phyloP scores from a whole-genome alignment of 1,139 yeast species.

The Taphrina pruni region DNA sequence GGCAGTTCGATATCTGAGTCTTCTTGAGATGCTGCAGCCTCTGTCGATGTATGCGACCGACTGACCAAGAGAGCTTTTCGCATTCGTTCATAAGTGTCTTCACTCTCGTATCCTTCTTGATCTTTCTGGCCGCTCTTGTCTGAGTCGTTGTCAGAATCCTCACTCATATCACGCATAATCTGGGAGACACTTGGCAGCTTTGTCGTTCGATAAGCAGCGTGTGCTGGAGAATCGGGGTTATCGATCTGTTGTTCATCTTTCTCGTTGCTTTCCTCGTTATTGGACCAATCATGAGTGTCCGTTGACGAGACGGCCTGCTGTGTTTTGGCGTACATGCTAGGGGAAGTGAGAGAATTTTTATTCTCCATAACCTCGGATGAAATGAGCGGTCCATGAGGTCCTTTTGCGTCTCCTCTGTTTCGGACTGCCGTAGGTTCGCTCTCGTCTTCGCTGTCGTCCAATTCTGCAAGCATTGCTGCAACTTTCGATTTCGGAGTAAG shows the following conservation, averaged over 20 bases:
- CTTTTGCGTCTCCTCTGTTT: neutral
- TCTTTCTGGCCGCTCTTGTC: neutral
- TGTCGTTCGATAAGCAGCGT: neutral
- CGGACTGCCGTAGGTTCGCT: neutral
- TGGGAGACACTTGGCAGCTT: constrained; percentile 13
- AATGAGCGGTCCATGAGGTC: neutral
- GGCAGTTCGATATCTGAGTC: constrained; percentile 29
- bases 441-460: constrained; percentile 11
- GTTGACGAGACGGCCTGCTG: neutral
- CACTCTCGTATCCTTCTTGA: constrained; percentile 6
- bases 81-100: constrained; percentile 9
- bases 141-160: constrained; percentile 9
- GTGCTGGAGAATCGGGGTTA: neutral
- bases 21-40: neutral
- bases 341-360: too few species aligned
- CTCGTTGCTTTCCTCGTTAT: neutral
- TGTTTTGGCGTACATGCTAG: neutral
- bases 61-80: constrained; percentile 7
- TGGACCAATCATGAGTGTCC: neutral
- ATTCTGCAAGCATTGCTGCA: constrained; percentile 20
- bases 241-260: too few species aligned
- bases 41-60: neutral
- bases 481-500: constrained; percentile 13
- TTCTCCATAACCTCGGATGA: neutral
- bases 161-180: constrained; percentile 29